Conservation (phyloP, 2,329 filamentous ascomycete species). For the Penicillium expansum region DNA sequence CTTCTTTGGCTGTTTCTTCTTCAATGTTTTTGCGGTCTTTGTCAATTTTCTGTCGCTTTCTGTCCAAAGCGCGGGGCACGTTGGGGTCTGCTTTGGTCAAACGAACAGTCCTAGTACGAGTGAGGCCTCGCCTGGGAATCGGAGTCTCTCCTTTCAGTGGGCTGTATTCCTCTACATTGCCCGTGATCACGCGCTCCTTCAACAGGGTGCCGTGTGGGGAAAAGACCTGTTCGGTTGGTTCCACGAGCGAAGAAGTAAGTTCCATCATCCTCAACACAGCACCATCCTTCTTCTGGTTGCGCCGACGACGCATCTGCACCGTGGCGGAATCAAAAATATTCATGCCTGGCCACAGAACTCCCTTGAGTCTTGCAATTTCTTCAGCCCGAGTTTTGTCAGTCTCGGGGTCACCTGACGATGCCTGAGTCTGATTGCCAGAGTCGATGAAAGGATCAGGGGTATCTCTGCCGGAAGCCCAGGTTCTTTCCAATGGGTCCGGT, state of each 20-base stretch:
- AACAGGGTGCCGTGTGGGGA: conserved; percentile 44
- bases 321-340: conserved; percentile 53
- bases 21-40: conserved; percentile 9
- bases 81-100: conserved; percentile 36
- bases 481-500: not conserved
- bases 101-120: conserved; percentile 29
- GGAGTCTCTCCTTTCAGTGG: conserved; percentile 47
- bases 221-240: conserved; percentile 49
- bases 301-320: conserved; percentile 47
- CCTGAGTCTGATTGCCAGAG: not conserved
- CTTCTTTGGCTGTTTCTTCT: conserved; percentile 18
- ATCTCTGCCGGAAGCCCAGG: conserved; percentile 8
- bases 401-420: conserved; percentile 18
- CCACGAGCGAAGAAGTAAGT: conserved; percentile 43
- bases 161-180: conserved; percentile 49
- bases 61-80: conserved; percentile 27
- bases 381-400: conserved; percentile 34
- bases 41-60: conserved; percentile 25
- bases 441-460: conserved; percentile 20
- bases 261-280: conserved; percentile 48
- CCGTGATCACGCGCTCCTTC: conserved; percentile 47
- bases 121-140: conserved; percentile 37
- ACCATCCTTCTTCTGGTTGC: conserved; percentile 53
- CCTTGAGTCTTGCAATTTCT: conserved; percentile 46
- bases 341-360: conserved; percentile 52